These are phyloP conservation scores for Lentinula aciculospora DNA, from an alignment of 768 basidiomycete species.

Conservation along the genomic window DNA sequence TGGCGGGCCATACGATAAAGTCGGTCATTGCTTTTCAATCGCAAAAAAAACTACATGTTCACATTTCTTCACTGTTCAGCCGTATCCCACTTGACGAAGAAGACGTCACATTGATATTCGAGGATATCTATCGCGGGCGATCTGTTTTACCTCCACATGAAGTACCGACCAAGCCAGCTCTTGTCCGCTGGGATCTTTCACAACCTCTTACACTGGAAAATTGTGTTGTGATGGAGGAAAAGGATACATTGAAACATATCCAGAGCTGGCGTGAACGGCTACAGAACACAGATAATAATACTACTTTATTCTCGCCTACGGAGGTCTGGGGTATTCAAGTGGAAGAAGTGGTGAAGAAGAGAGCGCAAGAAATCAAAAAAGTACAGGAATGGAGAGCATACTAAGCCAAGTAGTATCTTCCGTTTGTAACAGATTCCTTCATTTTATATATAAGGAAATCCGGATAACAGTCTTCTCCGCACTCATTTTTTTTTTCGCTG, in stretches of 20 bases:
- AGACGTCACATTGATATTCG: slow-evolving; percentile 79
- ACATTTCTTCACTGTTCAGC: slow-evolving; percentile 28
- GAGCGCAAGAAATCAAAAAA: slow-evolving; percentile 54
- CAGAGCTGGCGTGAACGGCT: slow-evolving; percentile 30
- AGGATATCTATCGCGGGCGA: slow-evolving; percentile 79
- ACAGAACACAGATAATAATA: background rate
- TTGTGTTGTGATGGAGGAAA: slow-evolving; percentile 75
- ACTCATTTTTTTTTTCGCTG: too few relatives aligned
- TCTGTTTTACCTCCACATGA: slow-evolving; percentile 74
- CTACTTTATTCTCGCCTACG: slow-evolving; percentile 27
- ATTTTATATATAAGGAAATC: too few relatives aligned
- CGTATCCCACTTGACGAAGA: slow-evolving; percentile 77
- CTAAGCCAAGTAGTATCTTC: too few relatives aligned
- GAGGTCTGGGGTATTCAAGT: slow-evolving; percentile 72
- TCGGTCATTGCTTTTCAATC: slow-evolving; percentile 24
- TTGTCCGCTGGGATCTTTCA: slow-evolving; percentile 76
- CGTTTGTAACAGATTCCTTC: too few relatives aligned
- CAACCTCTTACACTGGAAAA: slow-evolving; percentile 70
- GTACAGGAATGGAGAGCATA: slow-evolving; percentile 45
- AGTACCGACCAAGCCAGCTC: slow-evolving; percentile 64
- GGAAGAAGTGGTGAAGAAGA: slow-evolving; percentile 47
- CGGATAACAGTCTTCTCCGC: too few relatives aligned
- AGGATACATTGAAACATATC: slow-evolving; percentile 67
- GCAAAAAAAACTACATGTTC: background rate
- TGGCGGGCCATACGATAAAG: slow-evolving; percentile 59